These are phyloP conservation scores for Rhododendron vialii DNA, from an alignment of 148 eudicot genomes.

Conservation along the genomic window DNA sequence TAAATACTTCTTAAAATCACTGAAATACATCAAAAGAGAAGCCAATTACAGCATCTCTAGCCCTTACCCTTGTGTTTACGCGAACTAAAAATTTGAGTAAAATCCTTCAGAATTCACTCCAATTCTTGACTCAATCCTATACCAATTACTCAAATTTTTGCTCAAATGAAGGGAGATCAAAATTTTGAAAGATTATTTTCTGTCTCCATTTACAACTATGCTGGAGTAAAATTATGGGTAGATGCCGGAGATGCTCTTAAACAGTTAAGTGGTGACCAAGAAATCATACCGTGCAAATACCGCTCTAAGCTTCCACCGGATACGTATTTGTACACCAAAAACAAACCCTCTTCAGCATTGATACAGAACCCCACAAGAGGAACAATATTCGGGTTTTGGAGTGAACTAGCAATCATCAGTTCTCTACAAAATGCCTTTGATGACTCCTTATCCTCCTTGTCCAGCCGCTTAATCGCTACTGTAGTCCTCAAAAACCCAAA, in stretches of 20 bases:
- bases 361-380: constrained; percentile 91
- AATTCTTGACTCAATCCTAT: neutral
- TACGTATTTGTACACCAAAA: constrained; percentile 89
- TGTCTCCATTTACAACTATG: neutral
- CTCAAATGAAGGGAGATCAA: neutral
- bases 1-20: constrained; percentile 8
- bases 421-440: constrained; percentile 96
- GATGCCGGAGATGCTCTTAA: neutral
- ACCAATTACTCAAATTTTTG: neutral
- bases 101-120: neutral
- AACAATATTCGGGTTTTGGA: constrained; percentile 74
- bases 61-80: neutral
- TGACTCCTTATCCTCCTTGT: constrained; percentile 81
- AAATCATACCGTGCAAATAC: constrained; percentile 73
- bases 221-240: neutral
- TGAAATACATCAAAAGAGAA: constrained; percentile 1
- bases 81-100: neutral
- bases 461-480: constrained; percentile 85
- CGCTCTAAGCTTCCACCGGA: constrained; percentile 94
- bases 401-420: constrained; percentile 93
- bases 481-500: constrained; percentile 74
- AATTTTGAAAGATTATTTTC: neutral
- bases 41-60: neutral
- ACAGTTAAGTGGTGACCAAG: neutral
- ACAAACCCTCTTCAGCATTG: constrained; percentile 85